Conservation (phyloP, 768 basidiomycete species). For the Hypholoma fasciculare region DNA sequence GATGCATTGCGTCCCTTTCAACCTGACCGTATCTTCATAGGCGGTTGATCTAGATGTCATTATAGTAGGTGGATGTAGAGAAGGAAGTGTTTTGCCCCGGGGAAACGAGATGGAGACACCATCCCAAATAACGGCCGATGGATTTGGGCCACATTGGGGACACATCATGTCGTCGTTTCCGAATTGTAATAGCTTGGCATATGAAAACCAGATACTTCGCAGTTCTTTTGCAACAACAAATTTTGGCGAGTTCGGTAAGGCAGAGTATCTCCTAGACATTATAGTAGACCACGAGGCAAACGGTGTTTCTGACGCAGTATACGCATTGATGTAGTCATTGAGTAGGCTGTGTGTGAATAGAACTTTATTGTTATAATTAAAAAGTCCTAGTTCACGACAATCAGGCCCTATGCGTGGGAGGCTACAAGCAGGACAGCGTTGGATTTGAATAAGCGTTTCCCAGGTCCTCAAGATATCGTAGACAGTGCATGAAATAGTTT, state of each 20-base stretch:
- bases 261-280: too few relatives aligned
- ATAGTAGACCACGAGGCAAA: constrained; percentile 20
- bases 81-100: too few relatives aligned
- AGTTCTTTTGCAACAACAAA: too few relatives aligned
- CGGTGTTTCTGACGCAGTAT: constrained; percentile 24
- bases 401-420: constrained; percentile 24
- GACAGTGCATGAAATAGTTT: too few relatives aligned
- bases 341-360: constrained; percentile 24
- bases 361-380: constrained; percentile 27
- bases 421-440: constrained; percentile 17
- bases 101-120: background rate
- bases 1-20: background rate
- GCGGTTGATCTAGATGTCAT: too few relatives aligned
- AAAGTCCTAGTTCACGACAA: constrained; percentile 17
- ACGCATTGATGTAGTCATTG: constrained; percentile 25
- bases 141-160: background rate
- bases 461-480: background rate
- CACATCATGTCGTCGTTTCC: background rate
- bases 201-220: background rate
- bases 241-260: too few relatives aligned
- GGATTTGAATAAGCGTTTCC: constrained; percentile 5
- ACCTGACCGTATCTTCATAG: background rate
- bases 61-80: too few relatives aligned
- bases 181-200: background rate
- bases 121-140: background rate